These are phyloP conservation scores for Aspergillus piperis DNA, from an alignment of 2,329 filamentous ascomycete species.

Conservation along the genomic window DNA sequence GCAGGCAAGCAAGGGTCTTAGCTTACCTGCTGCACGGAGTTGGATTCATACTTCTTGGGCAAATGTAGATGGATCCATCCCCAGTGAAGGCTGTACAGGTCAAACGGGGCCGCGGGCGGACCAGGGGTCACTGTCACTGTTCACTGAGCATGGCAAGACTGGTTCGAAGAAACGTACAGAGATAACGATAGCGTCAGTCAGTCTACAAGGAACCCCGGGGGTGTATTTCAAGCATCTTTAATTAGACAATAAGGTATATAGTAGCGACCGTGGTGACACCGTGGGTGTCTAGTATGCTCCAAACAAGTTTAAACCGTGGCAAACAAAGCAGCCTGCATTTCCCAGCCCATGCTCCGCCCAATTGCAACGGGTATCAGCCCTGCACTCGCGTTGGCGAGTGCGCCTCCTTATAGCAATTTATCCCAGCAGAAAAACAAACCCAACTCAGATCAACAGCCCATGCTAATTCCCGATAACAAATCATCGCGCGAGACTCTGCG, in stretches of 20 bases:
- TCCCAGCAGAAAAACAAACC: conserved; percentile 4
- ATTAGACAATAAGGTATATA: conserved; percentile 27
- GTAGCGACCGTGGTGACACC: conserved; percentile 27
- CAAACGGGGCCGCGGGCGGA: no score
- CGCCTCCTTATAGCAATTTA: conserved; percentile 13
- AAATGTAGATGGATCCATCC: no score
- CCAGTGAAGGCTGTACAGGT: no score
- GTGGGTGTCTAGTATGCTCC: conserved; percentile 16
- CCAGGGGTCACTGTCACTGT: no score
- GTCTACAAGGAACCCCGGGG: not conserved
- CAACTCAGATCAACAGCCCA: conserved; percentile 2
- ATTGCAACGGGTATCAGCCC: conserved; percentile 20
- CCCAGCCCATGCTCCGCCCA: conserved; percentile 20
- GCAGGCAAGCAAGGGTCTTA: no score
- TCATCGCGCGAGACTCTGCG: not conserved
- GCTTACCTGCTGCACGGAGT: no score
- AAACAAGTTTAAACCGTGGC: conserved; percentile 7
- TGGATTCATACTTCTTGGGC: no score
- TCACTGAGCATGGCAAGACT: no score
- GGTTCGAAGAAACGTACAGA: no score
- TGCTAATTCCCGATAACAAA: not conserved
- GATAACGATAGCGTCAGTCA: not conserved
- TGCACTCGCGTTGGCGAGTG: not conserved
- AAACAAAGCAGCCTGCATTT: conserved; percentile 14
- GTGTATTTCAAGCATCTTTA: conserved; percentile 12